Percentiles rank a stretch among this genome's conserved stretches.
Evolutionary conservation across 257 asterid species (phyloP).

Genomic region (Verbascum thapsus): DNA sequence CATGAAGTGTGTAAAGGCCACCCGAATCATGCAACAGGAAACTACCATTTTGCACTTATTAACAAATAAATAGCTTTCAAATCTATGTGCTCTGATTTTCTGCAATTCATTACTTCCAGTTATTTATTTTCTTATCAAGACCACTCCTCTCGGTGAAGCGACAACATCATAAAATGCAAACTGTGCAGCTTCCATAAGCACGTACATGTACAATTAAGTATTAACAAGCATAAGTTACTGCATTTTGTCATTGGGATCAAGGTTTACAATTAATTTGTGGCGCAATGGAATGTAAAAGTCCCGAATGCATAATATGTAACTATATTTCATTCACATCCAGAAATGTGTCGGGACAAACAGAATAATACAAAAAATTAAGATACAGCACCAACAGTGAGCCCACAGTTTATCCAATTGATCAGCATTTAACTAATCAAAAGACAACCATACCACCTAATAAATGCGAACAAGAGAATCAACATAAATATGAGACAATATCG

Average conservation of each 20-base stretch:
- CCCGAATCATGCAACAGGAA: background rate
- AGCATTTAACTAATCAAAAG: background rate
- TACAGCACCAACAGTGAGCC: background rate
- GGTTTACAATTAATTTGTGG: background rate
- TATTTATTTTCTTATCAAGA: background rate
- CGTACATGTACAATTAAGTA: background rate
- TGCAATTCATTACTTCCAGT: background rate
- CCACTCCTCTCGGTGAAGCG: background rate
- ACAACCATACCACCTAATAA: background rate
- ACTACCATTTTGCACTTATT: background rate
- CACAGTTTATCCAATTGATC: background rate
- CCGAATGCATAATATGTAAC: background rate
- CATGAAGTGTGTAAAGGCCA: background rate
- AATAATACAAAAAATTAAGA: background rate
- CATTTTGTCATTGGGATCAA: background rate
- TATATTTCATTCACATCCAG: background rate
- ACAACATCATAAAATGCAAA: background rate
- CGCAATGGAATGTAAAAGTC: background rate
- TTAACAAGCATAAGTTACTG: background rate
- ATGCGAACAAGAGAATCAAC: background rate
- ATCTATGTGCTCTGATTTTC: background rate
- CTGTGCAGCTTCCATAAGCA: background rate
- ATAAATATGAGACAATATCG: too few species aligned
- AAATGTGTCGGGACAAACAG: background rate
- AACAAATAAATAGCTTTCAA: background rate